Evolutionary conservation across 768 basidiomycete species (phyloP).

Genomic region (Termitomyces sp.): DNA sequence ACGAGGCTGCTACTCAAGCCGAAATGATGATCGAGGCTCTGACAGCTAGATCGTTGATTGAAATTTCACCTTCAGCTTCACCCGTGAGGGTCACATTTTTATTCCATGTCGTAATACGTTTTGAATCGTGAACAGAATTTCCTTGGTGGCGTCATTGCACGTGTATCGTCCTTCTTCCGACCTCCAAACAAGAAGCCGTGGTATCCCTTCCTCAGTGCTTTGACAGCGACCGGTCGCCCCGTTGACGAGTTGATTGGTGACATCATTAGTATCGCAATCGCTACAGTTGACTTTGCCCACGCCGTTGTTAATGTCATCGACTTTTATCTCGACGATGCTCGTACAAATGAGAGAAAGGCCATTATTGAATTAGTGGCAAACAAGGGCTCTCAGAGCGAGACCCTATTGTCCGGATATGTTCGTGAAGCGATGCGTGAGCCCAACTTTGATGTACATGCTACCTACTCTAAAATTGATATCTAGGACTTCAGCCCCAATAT

Average conservation of each 20-base stretch:
- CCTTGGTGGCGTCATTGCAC: conserved; percentile 1
- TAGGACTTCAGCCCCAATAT: conserved; percentile 36
- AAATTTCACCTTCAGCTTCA: conserved; percentile 18
- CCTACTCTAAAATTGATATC: not conserved
- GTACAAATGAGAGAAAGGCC: conserved; percentile 30
- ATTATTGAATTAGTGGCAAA: conserved; percentile 30
- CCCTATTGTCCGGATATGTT: conserved; percentile 41
- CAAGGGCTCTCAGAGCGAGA: conserved; percentile 24
- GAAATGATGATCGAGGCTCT: conserved; percentile 23
- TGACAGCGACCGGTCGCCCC: conserved; percentile 30
- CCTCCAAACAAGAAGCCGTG: conserved; percentile 23
- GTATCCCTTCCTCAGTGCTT: conserved; percentile 31
- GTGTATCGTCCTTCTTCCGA: conserved; percentile 3
- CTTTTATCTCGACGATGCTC: conserved; percentile 44
- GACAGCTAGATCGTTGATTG: conserved; percentile 25
- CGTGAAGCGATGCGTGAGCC: conserved; percentile 42
- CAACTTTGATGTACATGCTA: not conserved
- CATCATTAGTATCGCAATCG: conserved; percentile 41
- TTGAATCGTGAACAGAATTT: conserved; percentile 1
- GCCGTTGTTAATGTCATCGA: conserved; percentile 45
- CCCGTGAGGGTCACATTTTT: conserved; percentile 17
- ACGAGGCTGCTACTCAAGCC: conserved; percentile 22
- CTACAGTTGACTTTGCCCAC: conserved; percentile 43
- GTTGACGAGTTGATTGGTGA: conserved; percentile 37
- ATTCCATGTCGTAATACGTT: not conserved